These are phyloP conservation scores for Aspergillus sp. DNA, from an alignment of 2,329 filamentous ascomycete species.

Conservation along the genomic window DNA sequence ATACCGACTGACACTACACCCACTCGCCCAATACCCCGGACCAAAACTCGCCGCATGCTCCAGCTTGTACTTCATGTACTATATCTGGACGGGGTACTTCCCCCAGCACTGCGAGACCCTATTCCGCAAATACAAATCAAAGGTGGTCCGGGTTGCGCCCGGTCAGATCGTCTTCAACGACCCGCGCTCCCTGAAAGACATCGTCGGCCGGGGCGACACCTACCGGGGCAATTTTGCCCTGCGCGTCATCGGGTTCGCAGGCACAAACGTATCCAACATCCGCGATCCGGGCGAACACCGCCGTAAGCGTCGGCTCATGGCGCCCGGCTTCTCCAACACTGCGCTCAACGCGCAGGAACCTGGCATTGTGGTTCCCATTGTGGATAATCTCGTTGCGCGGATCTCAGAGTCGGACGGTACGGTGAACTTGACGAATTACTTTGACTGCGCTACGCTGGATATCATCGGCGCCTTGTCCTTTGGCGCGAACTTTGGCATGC, in stretches of 20 bases:
- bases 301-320: constrained; percentile 2
- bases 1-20: constrained; percentile 1
- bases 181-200: constrained; percentile 1
- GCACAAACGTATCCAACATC: constrained; percentile 1
- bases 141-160: constrained; percentile 1
- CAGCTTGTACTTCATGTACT: constrained; percentile 2
- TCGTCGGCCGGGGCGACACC: constrained; percentile 3
- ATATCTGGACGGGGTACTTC: constrained; percentile 4
- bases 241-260: neutral
- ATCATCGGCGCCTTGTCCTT: constrained; percentile 6
- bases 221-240: constrained; percentile 5
- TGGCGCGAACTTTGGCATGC: constrained; percentile 8
- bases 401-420: neutral
- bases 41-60: constrained; percentile 1
- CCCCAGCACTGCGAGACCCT: constrained; percentile 1
- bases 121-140: constrained; percentile 3
- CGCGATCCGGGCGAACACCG: constrained; percentile 2
- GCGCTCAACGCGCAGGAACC: constrained; percentile 2
- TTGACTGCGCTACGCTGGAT: constrained; percentile 6
- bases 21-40: constrained; percentile 1
- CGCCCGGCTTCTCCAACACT: constrained; percentile 3
- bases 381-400: neutral
- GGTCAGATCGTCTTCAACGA: constrained; percentile 3
- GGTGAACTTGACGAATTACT: constrained; percentile 7
- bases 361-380: constrained; percentile 2